A percentile compares a stretch with the other conserved stretches of the same genome.
These are phyloP conservation scores for Medicago lupulina DNA, from an alignment of 306 rosid species.

Conservation along the genomic window DNA sequence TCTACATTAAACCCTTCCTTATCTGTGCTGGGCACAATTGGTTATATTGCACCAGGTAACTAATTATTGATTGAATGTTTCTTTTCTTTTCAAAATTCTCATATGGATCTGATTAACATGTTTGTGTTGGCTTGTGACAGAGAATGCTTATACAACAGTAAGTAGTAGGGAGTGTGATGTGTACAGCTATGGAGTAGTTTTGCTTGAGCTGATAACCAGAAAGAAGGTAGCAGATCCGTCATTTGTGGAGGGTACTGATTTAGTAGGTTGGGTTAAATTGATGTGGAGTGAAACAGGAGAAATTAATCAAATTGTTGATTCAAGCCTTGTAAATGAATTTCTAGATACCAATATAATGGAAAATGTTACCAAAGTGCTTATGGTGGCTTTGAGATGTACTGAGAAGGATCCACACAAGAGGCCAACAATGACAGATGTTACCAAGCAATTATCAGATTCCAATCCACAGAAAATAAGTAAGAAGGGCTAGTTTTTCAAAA, in stretches of 20 bases:
- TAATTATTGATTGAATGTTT: conserved; percentile 27
- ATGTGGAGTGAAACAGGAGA: conserved; percentile 56
- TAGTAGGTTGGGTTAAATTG: conserved; percentile 63
- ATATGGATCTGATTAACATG: conserved; percentile 13
- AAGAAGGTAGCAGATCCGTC: conserved; percentile 65
- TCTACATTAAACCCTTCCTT: conserved; percentile 51
- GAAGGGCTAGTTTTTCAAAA: conserved; percentile 19
- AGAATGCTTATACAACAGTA: conserved; percentile 64
- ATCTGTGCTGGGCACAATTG: conserved; percentile 68
- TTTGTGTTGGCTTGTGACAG: conserved; percentile 46
- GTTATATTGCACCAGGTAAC: conserved; percentile 88
- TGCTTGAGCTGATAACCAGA: conserved; percentile 76
- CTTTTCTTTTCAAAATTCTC: conserved; percentile 1
- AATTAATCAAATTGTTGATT: conserved; percentile 58
- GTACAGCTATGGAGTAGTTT: conserved; percentile 78
- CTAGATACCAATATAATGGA: conserved; percentile 49
- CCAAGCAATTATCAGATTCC: conserved; percentile 50
- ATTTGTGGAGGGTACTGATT: conserved; percentile 51
- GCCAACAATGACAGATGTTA: conserved; percentile 69
- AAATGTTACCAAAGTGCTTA: conserved; percentile 54
- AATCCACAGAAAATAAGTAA: conserved; percentile 28
- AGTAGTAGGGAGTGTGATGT: conserved; percentile 68
- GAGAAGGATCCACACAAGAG: conserved; percentile 63
- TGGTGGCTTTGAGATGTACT: conserved; percentile 68
- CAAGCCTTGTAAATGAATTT: conserved; percentile 58